phyloP scores from a whole-genome alignment of 805 yeast species.

The Barnettozyma pratensis region DNA sequence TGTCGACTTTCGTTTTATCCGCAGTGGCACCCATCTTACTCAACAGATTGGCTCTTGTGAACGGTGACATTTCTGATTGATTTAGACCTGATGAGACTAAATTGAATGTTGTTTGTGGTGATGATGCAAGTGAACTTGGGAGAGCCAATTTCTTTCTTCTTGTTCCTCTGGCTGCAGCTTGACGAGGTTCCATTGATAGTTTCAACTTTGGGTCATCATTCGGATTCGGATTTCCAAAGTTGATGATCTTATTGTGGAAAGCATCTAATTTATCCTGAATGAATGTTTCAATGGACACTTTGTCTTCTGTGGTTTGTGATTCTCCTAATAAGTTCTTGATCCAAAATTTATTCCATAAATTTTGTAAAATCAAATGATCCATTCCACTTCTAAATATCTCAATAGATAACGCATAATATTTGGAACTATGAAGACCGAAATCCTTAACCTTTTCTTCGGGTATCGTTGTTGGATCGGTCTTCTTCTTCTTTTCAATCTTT shows the following conservation, averaged over 20 bases:
- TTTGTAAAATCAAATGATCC: constrained; percentile 43
- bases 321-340: constrained; percentile 30
- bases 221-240: constrained; percentile 11
- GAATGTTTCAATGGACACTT: constrained; percentile 3
- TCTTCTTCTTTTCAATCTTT: constrained; percentile 1
- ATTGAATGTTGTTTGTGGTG: constrained; percentile 5
- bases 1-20: constrained; percentile 9
- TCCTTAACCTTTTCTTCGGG: constrained; percentile 54
- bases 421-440: constrained; percentile 65
- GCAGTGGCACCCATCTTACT: constrained; percentile 11
- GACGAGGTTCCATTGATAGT: background rate
- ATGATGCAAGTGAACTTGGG: background rate
- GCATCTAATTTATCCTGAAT: constrained; percentile 9
- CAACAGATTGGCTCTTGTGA: constrained; percentile 18
- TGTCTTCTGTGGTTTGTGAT: constrained; percentile 6
- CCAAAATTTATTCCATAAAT: constrained; percentile 45
- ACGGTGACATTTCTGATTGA: constrained; percentile 19
- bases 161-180: background rate
- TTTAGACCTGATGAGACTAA: constrained; percentile 4
- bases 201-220: background rate
- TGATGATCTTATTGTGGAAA: constrained; percentile 14
- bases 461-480: constrained; percentile 16
- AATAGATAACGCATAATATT: constrained; percentile 63
- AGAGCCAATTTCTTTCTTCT: background rate
- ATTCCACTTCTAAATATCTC: constrained; percentile 48